Percentiles rank a stretch among this genome's conserved stretches.
These are phyloP conservation scores for Fusarium sp. DNA, from an alignment of 2,329 filamentous ascomycete species.

Conservation along the genomic window DNA sequence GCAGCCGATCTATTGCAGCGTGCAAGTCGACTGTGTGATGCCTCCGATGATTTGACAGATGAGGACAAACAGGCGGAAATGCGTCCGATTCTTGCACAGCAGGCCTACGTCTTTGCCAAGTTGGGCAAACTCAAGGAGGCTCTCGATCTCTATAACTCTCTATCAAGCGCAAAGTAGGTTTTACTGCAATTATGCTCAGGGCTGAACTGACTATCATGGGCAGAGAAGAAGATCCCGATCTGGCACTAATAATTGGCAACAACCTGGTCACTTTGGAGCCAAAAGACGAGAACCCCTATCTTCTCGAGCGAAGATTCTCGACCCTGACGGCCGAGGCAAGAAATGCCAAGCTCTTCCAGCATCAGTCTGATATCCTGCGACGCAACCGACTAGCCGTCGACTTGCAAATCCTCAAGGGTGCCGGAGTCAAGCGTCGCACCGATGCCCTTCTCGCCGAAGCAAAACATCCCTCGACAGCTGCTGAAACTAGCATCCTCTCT, in stretches of 20 bases:
- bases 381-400: constrained; percentile 73
- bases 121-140: constrained; percentile 75
- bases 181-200: background rate
- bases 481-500: constrained; percentile 56
- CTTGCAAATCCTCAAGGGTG: constrained; percentile 74
- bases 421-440: constrained; percentile 66
- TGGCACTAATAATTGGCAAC: constrained; percentile 72
- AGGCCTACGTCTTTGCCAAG: constrained; percentile 76
- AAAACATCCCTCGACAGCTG: constrained; percentile 43
- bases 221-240: constrained; percentile 74
- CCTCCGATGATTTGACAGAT: constrained; percentile 76
- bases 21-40: constrained; percentile 76
- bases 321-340: constrained; percentile 62
- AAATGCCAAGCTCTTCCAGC: constrained; percentile 75
- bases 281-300: constrained; percentile 69
- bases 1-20: constrained; percentile 75
- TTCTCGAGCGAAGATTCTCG: constrained; percentile 71
- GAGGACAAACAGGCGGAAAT: constrained; percentile 81
- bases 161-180: constrained; percentile 70
- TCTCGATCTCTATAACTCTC: constrained; percentile 67
- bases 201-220: constrained; percentile 31
- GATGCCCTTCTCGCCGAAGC: constrained; percentile 51
- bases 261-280: constrained; percentile 63
- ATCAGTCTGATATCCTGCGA: constrained; percentile 66
- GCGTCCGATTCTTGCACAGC: constrained; percentile 79